These are phyloP conservation scores for Xylariales sp. DNA, from an alignment of 2,329 filamentous ascomycete species.

Conservation along the genomic window DNA sequence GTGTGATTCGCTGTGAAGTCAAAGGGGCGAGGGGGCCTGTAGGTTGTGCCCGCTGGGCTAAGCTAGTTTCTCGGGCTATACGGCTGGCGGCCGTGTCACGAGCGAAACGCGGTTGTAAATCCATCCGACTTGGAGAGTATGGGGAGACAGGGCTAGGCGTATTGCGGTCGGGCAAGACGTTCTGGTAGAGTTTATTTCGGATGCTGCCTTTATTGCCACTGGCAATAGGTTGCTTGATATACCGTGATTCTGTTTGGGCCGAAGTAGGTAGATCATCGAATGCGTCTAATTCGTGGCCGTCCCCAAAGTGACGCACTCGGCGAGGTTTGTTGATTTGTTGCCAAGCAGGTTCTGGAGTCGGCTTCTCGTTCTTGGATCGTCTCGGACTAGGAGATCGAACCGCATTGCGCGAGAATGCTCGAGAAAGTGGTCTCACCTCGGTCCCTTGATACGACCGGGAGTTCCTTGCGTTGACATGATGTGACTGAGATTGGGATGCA, in stretches of 20 bases:
- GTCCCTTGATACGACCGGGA: constrained; percentile 74
- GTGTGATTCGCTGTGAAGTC: constrained; percentile 65
- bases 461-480: constrained; percentile 79
- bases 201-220: constrained; percentile 73
- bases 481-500: constrained; percentile 76
- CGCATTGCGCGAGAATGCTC: constrained; percentile 67
- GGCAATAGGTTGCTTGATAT: constrained; percentile 80
- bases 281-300: constrained; percentile 89
- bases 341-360: constrained; percentile 61
- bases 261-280: constrained; percentile 97
- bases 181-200: constrained; percentile 68
- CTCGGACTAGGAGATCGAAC: constrained; percentile 71
- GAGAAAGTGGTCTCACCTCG: constrained; percentile 68
- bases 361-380: constrained; percentile 57
- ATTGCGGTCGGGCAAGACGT: constrained; percentile 63
- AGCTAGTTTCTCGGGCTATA: constrained; percentile 70
- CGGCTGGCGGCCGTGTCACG: constrained; percentile 74
- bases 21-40: constrained; percentile 65
- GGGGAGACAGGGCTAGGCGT: constrained; percentile 66
- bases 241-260: constrained; percentile 81
- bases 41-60: constrained; percentile 69
- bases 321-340: constrained; percentile 80
- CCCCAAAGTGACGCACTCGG: constrained; percentile 80
- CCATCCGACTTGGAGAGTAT: constrained; percentile 66
- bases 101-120: constrained; percentile 70